Percentiles rank a stretch among this genome's conserved stretches.
Evolutionary conservation across 805 yeast genomes (phyloP).

Genomic region (Starmerella floricola): DNA sequence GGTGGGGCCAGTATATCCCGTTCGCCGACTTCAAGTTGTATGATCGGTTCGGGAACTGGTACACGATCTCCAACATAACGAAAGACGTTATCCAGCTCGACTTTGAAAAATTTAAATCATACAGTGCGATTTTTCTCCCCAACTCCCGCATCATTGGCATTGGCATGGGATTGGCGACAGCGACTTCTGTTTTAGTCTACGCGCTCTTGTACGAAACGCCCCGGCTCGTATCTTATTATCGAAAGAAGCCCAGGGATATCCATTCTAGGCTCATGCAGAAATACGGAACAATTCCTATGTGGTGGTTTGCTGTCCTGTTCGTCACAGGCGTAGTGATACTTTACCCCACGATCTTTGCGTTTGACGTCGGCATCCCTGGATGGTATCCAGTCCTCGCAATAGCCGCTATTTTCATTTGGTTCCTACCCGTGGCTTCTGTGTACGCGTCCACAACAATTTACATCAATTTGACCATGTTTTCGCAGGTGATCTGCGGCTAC

Average conservation of each 20-base stretch:
- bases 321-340: slow-evolving; percentile 18
- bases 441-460: slow-evolving; percentile 50
- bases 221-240: slow-evolving; percentile 40
- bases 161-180: slow-evolving; percentile 52
- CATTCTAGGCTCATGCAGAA: slow-evolving; percentile 44
- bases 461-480: slow-evolving; percentile 49
- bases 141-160: slow-evolving; percentile 49
- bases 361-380: slow-evolving; percentile 33
- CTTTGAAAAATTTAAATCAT: slow-evolving; percentile 38
- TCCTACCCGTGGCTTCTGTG: slow-evolving; percentile 51
- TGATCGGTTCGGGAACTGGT: slow-evolving; percentile 40
- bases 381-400: slow-evolving; percentile 37
- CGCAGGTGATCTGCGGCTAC: slow-evolving; percentile 55
- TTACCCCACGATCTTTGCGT: slow-evolving; percentile 23
- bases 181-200: slow-evolving; percentile 49
- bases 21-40: slow-evolving; percentile 36
- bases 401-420: slow-evolving; percentile 41
- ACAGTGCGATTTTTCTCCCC: slow-evolving; percentile 54
- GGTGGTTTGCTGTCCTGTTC: slow-evolving; percentile 45
- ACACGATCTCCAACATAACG: slow-evolving; percentile 41
- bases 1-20: slow-evolving; percentile 52
- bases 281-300: slow-evolving; percentile 51
- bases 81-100: slow-evolving; percentile 35
- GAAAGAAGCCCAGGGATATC: slow-evolving; percentile 38
- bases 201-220: slow-evolving; percentile 45